Evolutionary conservation across 2,329 filamentous ascomycete species (phyloP).

Genomic region (Beauveria caledonica): DNA sequence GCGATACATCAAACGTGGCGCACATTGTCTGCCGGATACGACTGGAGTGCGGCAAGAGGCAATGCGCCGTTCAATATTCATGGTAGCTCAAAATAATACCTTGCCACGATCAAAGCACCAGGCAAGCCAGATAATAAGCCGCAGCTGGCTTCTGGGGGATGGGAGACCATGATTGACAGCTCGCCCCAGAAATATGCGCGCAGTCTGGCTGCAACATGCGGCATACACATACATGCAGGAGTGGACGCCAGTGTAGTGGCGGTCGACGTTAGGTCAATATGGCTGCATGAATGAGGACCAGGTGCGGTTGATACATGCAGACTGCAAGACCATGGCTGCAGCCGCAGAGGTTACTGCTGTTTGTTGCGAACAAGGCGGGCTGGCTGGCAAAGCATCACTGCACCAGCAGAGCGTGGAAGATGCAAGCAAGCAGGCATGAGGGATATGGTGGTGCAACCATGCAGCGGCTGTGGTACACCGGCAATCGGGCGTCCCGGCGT

Average conservation of each 20-base stretch:
- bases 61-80: background rate
- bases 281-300: conserved; percentile 2
- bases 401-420: background rate
- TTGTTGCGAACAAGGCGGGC: background rate
- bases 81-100: background rate
- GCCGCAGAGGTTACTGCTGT: background rate
- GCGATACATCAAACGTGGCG: conserved; percentile 3
- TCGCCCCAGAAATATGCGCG: background rate
- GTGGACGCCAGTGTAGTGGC: background rate
- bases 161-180: background rate
- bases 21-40: background rate
- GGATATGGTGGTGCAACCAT: background rate
- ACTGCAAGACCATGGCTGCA: background rate
- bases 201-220: background rate
- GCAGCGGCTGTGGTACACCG: background rate
- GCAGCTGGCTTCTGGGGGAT: background rate
- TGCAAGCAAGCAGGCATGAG: background rate
- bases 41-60: background rate
- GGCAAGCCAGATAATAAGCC: background rate
- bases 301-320: background rate
- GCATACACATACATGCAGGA: background rate
- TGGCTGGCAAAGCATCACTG: background rate
- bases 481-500: background rate
- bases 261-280: background rate
- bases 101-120: background rate